phyloP scores from a whole-genome alignment of 305 asterid species.

The Fraxinus floribunda region DNA sequence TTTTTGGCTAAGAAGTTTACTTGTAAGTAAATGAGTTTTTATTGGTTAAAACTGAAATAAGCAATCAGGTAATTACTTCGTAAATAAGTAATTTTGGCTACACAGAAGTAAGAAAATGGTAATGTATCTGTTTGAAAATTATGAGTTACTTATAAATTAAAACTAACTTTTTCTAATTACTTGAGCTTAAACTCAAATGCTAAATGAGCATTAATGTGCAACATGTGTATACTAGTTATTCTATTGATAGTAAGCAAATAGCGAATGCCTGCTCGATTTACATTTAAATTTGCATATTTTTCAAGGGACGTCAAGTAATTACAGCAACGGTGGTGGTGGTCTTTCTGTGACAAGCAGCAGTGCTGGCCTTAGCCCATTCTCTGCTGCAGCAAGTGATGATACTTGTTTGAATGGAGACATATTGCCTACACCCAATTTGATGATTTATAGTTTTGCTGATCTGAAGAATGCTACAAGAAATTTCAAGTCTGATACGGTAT shows the following conservation, averaged over 20 bases:
- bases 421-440: slow-evolving; percentile 21
- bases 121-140: neutral
- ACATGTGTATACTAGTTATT: neutral
- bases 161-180: neutral
- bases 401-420: slow-evolving; percentile 46
- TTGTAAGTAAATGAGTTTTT: neutral
- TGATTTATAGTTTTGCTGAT: slow-evolving; percentile 21
- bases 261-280: neutral
- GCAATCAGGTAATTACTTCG: neutral
- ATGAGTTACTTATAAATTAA: neutral
- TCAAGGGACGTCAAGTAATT: slow-evolving; percentile 44
- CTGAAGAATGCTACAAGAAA: slow-evolving; percentile 27
- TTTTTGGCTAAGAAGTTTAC: neutral
- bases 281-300: slow-evolving; percentile 15
- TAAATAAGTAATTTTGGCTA: no score
- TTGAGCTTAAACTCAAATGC: neutral
- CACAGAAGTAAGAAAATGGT: neutral
- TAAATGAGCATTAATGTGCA: neutral
- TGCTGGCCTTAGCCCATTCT: slow-evolving; percentile 63
- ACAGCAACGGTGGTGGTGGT: slow-evolving; percentile 56
- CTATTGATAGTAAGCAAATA: neutral
- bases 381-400: slow-evolving; percentile 59
- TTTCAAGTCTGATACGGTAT: slow-evolving; percentile 13
- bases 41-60: neutral
- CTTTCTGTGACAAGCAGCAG: slow-evolving; percentile 58